These are phyloP conservation scores for Mesostigma viride DNA, from an alignment of 139 green algal species.

Conservation along the genomic window DNA sequence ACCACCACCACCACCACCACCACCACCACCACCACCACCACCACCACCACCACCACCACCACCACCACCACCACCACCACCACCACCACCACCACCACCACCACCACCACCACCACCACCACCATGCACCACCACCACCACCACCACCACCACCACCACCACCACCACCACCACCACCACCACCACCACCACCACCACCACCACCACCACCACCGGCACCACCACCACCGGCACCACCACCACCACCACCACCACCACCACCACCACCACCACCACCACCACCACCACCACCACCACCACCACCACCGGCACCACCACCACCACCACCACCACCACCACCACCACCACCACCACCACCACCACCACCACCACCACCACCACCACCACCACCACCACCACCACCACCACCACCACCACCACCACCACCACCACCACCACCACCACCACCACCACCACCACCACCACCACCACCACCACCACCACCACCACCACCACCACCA, in stretches of 20 bases:
- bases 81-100: not conserved
- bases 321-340: not conserved
- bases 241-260: conserved; percentile 1
- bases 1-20: not conserved
- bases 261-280: not conserved
- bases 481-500: not conserved
- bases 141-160: not conserved
- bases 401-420: not conserved
- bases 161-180: not conserved
- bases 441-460: not conserved
- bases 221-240: not conserved
- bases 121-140: not conserved
- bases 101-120: not conserved
- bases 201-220: not conserved
- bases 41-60: not conserved
- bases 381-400: not conserved
- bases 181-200: not conserved
- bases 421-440: not conserved
- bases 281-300: conserved; percentile 1
- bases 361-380: not conserved
- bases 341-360: not conserved
- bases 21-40: not conserved
- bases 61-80: not conserved
- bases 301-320: not conserved
- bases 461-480: not conserved